Base-by-base conservation (phyloP, 257 asterid genomes). In the Voacanga thouarsii region DNA sequence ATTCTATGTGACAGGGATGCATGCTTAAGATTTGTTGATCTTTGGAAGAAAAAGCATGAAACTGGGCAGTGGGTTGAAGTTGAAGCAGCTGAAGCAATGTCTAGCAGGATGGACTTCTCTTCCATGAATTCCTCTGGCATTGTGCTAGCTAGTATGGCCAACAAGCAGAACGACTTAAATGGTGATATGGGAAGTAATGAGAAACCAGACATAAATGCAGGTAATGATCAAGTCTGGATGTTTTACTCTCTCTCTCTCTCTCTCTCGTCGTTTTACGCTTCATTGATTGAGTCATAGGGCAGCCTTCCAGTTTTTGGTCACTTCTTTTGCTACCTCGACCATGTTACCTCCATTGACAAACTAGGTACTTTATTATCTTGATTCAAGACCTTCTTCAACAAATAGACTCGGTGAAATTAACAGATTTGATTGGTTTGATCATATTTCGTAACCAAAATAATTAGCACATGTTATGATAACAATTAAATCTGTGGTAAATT, bases 31-130 rank as follows among this genome's bases (percentile, higher is more conserved):
- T 96, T 92, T 83, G 84, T 83, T 77, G 85, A 84, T 56, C 92
- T 96, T 60, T 96, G 99, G 99, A 92, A 85, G 88, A 80, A 89
- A 82, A 96, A 96, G 80, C 97, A 93, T 78, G 99, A 92, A 87
- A 88, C 84, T n/a, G 97, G 97, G 68, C 94, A 93, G 78, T 92
- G 97, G 97, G 90, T 93, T 88, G 97, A 96, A 83, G 82, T 90
- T 85, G 96, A 91, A 80, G 92, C 94, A 81, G 83, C 93, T 50
- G 94, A 88, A 77, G 88, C 85, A 75, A 78, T 89, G 80, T 75
- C 88, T 73, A 68, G 86, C 75, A 90, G 78, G 47, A 81, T 90
- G 33, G 91, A 90, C 80, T 83, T 90, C 68, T 82, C 89, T 73
- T 79, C 88, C 49, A 82, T 82, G 81, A 88, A 90, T 83, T 83